These are phyloP conservation scores for Solanum hybrid DNA, from an alignment of 305 asterid species.

Conservation along the genomic window DNA sequence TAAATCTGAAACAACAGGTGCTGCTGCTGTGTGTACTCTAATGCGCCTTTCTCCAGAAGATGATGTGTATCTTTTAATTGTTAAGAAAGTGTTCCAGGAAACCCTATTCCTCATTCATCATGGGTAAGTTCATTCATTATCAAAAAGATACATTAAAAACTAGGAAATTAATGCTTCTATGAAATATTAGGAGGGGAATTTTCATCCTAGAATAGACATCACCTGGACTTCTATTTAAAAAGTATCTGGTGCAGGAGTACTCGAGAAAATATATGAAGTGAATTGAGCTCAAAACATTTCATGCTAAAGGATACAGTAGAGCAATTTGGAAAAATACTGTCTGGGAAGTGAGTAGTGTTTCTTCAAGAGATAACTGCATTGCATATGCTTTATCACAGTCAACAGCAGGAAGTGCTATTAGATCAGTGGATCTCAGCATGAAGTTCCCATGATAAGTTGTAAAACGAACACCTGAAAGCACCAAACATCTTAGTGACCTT, in stretches of 20 bases:
- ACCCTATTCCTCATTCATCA: neutral
- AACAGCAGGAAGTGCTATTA: conserved; percentile 92
- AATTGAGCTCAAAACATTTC: neutral
- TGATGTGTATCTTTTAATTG: conserved; percentile 69
- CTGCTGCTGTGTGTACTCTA: conserved; percentile 96
- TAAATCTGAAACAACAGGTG: conserved; percentile 88
- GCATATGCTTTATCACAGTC: conserved; percentile 99
- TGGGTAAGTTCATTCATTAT: neutral
- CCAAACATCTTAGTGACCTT: conserved; percentile 4
- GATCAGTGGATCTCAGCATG: conserved; percentile 95
- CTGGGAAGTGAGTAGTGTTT: conserved; percentile 72
- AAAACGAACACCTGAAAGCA: conserved; percentile 80
- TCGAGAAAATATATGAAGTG: neutral
- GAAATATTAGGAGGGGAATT: neutral
- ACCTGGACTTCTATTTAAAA: neutral
- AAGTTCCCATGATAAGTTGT: conserved; percentile 97
- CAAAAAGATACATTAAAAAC: neutral
- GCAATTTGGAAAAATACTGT: conserved; percentile 94
- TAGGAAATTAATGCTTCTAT: neutral
- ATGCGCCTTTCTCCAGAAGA: conserved; percentile 98
- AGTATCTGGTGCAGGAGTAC: neutral
- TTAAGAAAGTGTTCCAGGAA: conserved; percentile 32
- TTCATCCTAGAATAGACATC: neutral
- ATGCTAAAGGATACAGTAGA: conserved; percentile 71
- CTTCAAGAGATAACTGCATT: conserved; percentile 91